These are phyloP conservation scores for Xerocomus amazonicus DNA, from an alignment of 1,284 basidiomycete genomes.

Conservation along the genomic window DNA sequence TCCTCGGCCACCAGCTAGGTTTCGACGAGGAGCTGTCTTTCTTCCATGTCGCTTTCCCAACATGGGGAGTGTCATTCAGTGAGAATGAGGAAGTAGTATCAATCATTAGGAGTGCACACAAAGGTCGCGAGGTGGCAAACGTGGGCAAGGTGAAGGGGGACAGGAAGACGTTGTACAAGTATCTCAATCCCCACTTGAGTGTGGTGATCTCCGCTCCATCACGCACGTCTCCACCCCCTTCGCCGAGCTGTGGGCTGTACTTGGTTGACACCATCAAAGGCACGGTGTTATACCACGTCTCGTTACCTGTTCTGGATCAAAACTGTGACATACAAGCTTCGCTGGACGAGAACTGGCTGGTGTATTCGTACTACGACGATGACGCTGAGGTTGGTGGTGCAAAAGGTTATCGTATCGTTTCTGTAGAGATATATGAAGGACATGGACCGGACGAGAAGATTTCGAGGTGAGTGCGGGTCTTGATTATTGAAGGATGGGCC, in stretches of 20 bases:
- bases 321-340: constrained; percentile 64
- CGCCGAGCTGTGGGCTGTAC: constrained; percentile 57
- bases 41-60: constrained; percentile 51
- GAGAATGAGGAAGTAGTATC: constrained; percentile 49
- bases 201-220: constrained; percentile 56
- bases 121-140: constrained; percentile 62
- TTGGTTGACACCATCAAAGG: constrained; percentile 81
- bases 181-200: constrained; percentile 81
- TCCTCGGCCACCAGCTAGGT: constrained; percentile 56
- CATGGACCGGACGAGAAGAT: constrained; percentile 59
- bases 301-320: constrained; percentile 44
- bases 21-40: constrained; percentile 43
- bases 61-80: constrained; percentile 64
- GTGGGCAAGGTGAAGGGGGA: constrained; percentile 84
- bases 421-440: constrained; percentile 87
- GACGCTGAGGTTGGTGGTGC: constrained; percentile 47
- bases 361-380: constrained; percentile 78
- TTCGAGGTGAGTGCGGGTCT: constrained; percentile 49
- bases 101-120: constrained; percentile 44
- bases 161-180: constrained; percentile 90
- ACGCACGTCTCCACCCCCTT: constrained; percentile 1
- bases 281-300: constrained; percentile 63
- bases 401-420: constrained; percentile 71
- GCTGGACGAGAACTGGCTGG: constrained; percentile 91
- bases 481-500: neutral